Percentiles rank a stretch among this genome's conserved stretches.
These are phyloP conservation scores for Gossypium thurberi DNA, from an alignment of 345 rosid genomes.

Conservation along the genomic window DNA sequence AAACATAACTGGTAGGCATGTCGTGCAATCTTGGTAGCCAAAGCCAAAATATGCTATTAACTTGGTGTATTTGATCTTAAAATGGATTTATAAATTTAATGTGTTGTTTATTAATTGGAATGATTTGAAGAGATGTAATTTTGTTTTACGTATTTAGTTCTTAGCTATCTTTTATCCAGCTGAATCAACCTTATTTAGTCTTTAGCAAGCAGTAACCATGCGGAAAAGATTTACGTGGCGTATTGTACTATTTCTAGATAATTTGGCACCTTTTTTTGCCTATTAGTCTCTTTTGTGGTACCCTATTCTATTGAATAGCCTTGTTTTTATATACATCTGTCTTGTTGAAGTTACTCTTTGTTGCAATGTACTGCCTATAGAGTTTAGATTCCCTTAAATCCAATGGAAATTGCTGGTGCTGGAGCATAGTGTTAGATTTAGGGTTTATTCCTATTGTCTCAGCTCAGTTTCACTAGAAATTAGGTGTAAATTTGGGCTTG, in stretches of 20 bases:
- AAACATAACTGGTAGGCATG: no score
- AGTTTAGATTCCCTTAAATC: not conserved
- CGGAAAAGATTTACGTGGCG: not conserved
- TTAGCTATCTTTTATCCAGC: not conserved
- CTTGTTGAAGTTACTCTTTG: not conserved
- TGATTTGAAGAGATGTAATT: not conserved
- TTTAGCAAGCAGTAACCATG: not conserved
- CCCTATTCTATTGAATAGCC: not conserved
- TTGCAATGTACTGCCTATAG: not conserved
- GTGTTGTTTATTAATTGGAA: not conserved
- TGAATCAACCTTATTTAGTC: not conserved
- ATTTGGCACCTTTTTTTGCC: not conserved
- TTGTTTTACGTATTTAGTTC: not conserved
- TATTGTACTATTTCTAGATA: not conserved
- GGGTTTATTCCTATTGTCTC: not conserved
- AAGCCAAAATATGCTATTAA: not conserved
- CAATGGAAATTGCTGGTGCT: not conserved
- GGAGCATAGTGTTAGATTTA: not conserved
- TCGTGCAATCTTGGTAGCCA: no score
- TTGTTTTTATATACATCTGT: not conserved
- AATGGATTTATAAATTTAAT: not conserved
- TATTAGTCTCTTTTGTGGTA: not conserved
- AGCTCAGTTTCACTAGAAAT: not conserved
- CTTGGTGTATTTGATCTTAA: not conserved
- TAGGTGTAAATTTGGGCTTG: constrained; percentile 3